A percentile compares a stretch with the other conserved stretches of the same genome.
Conservation (phyloP, 2,329 filamentous ascomycete genomes). For the Alternaria triticina region DNA sequence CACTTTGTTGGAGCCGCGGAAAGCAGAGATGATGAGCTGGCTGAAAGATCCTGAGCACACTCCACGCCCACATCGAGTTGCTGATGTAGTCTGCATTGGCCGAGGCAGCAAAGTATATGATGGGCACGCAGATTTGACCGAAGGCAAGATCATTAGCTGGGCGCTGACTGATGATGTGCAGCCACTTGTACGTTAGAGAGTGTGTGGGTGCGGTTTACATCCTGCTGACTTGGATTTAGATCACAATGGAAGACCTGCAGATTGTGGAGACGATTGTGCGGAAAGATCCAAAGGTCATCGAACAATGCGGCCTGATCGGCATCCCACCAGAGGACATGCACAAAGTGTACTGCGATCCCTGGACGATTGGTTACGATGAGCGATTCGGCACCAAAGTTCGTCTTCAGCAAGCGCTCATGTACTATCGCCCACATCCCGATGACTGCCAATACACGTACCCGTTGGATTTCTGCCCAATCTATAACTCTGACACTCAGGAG, state of each 20-base stretch:
- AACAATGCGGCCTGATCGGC: conserved; percentile 84
- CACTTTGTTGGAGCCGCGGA: conserved; percentile 82
- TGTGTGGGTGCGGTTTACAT: too few relatives aligned
- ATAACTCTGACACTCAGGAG: conserved; percentile 77
- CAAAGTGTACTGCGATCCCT: conserved; percentile 95
- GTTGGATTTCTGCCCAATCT: conserved; percentile 93
- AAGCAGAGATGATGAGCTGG: conserved; percentile 83
- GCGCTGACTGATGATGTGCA: conserved; percentile 77
- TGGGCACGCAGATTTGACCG: conserved; percentile 75
- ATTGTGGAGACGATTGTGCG: conserved; percentile 78
- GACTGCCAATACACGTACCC: conserved; percentile 91
- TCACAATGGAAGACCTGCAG: conserved; percentile 89
- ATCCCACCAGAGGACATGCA: conserved; percentile 85
- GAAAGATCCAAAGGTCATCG: conserved; percentile 83
- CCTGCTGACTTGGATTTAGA: conserved; percentile 54
- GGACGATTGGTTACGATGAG: conserved; percentile 95
- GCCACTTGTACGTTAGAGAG: conserved; percentile 67
- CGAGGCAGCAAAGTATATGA: conserved; percentile 82
- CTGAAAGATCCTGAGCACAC: conserved; percentile 67
- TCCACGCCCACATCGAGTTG: conserved; percentile 71
- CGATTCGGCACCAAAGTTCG: conserved; percentile 79
- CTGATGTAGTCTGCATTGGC: conserved; percentile 83
- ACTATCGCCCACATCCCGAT: conserved; percentile 85
- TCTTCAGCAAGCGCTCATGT: conserved; percentile 93
- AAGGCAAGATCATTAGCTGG: conserved; percentile 74